Percentiles rank a stretch among this genome's conserved stretches.
Conservation (phyloP, 2,329 filamentous ascomycete genomes). For the Colletotrichum liaoningense region DNA sequence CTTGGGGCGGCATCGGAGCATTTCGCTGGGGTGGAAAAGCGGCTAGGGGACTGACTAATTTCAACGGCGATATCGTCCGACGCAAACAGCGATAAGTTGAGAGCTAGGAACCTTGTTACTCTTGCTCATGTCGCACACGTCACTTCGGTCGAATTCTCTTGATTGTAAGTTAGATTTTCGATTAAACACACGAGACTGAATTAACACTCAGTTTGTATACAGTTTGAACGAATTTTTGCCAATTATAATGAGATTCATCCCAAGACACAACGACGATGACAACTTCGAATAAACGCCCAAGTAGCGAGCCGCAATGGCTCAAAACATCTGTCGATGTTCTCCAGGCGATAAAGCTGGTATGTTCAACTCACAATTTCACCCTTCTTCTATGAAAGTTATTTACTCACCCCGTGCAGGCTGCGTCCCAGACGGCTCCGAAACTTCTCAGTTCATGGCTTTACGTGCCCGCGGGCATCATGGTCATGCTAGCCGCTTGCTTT, state of each 20-base stretch:
- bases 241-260: not conserved
- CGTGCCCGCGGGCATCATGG: conserved; percentile 57
- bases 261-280: not conserved
- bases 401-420: not conserved
- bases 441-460: conserved; percentile 58
- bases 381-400: accelerated
- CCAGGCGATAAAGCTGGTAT: conserved; percentile 25
- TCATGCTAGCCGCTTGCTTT: conserved; percentile 55
- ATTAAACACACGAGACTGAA: too few relatives aligned
- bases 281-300: not conserved
- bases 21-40: not conserved
- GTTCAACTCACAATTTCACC: not conserved
- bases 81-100: not conserved
- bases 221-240: not conserved
- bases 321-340: not conserved
- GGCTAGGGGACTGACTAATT: not conserved
- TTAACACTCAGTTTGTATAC: too few relatives aligned
- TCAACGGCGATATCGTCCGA: not conserved
- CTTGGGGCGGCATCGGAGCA: not conserved
- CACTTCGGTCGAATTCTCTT: too few relatives aligned
- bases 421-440: conserved; percentile 36
- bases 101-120: not conserved
- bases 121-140: not conserved
- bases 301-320: conserved; percentile 13
- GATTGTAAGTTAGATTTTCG: too few relatives aligned